Base-by-base conservation (phyloP, 768 basidiomycete genomes). In the Lenzites betulinus region DNA sequence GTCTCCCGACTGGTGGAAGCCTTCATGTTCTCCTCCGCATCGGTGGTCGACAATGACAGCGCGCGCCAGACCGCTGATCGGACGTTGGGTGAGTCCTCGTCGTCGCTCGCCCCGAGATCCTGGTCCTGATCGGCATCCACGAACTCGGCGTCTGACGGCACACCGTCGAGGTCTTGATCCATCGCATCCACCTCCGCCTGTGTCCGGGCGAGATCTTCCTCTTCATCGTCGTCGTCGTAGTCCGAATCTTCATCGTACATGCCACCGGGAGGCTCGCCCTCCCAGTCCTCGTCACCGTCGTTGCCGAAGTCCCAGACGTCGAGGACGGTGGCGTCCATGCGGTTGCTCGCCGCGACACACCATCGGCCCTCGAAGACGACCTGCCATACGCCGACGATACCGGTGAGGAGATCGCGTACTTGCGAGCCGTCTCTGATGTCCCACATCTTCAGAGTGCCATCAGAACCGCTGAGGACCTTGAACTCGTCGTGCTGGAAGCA, bases 401-500 rank as follows among this genome's bases (percentile, higher is more conserved):
- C 91, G 1, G 90, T 92, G 64, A 98, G 77, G 63, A 99, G 78
- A 71, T 98, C 97, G 35, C 93, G 82, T 13, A 93, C 87, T 39
- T 92, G 87, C 0, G 83, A 81, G 22, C 96, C 97, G 56, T 95
- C 92, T 38, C 88, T 78, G 61, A 96, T 82, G 71, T 98, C 92
- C 97, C 97, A 99, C 88, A 98, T 92, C 81, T 98, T 98, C 67
- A 99, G 80, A 59, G 92, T 93, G 16, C 97, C 97, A 66, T 98
- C 97, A 15, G 90, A 92, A 13, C 96, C 96, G 68, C 90, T 93
- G 28, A 99, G 82, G 46, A 98, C 93, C 71, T 97, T 98, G 79
- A 92, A 93, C 72, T 98, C 95, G 72, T 98, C 96, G 66, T 97
- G 95, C 74, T 96, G 94, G 81, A 98, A 98, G 76, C 96, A 99